A percentile compares a stretch with the other conserved stretches of the same genome.
These are phyloP conservation scores for Diphasiastrum complanatum DNA, from an alignment of 83 land plant genomes.

Conservation along the genomic window DNA sequence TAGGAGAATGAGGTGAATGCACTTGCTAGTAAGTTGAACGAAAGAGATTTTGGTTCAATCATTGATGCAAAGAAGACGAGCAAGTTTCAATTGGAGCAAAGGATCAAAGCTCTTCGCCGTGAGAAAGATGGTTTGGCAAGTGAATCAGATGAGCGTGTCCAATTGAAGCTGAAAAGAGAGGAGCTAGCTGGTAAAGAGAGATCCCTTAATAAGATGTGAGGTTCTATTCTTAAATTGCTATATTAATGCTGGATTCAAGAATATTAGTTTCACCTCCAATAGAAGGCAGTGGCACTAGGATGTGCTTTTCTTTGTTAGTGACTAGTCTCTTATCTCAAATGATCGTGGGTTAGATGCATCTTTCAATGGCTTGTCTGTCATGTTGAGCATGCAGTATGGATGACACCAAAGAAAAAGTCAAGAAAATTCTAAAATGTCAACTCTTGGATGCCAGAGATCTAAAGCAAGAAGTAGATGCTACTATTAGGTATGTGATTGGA, in stretches of 20 bases:
- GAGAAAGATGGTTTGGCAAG: constrained; percentile 66
- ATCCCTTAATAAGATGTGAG: constrained; percentile 56
- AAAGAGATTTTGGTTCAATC: constrained; percentile 49
- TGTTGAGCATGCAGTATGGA: constrained; percentile 51
- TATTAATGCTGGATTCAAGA: neutral
- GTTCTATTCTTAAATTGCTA: neutral
- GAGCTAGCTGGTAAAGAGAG: constrained; percentile 60
- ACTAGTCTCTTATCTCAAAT: too few relatives aligned
- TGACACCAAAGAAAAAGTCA: constrained; percentile 63
- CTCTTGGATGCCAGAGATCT: constrained; percentile 60
- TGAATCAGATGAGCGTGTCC: constrained; percentile 77
- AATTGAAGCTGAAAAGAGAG: constrained; percentile 55
- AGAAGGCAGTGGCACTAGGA: too few relatives aligned
- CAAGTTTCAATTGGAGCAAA: constrained; percentile 43
- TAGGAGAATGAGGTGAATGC: constrained; percentile 68
- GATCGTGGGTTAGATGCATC: too few relatives aligned
- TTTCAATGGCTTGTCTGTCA: too few relatives aligned
- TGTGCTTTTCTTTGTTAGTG: neutral
- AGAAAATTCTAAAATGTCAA: constrained; percentile 62
- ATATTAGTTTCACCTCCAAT: neutral
- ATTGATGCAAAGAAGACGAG: constrained; percentile 46
- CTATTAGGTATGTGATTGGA: constrained; percentile 69
- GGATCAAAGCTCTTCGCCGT: constrained; percentile 49
- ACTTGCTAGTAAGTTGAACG: constrained; percentile 43
- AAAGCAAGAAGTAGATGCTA: constrained; percentile 61